Conservation (phyloP, 2,329 filamentous ascomycete genomes). For the Stagonosporopsis rhizophila region DNA sequence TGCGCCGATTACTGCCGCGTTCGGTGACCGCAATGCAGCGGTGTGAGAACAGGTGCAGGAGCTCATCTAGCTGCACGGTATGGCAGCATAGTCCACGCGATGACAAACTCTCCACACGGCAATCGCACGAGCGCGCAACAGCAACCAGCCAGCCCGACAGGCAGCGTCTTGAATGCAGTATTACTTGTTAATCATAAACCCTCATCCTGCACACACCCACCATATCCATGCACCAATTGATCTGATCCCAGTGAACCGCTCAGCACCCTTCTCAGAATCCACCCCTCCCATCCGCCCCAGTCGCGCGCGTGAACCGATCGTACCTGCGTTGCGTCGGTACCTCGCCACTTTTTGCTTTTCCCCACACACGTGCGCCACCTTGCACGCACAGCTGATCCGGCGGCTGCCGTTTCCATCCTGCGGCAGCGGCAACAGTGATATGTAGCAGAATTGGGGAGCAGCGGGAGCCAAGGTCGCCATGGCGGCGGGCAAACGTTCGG, state of each 20-base stretch:
- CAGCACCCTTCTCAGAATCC: not conserved
- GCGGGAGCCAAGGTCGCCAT: not conserved
- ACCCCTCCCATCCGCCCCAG: not conserved
- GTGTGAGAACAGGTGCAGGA: constrained; percentile 14
- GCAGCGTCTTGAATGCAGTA: not conserved
- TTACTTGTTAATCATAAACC: not conserved
- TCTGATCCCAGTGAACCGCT: not conserved
- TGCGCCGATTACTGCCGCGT: constrained; percentile 4
- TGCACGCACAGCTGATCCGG: constrained; percentile 4
- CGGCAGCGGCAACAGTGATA: not conserved
- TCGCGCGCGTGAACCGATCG: constrained; percentile 7
- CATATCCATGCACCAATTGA: not conserved
- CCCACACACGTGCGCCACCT: not conserved
- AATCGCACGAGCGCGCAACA: not conserved
- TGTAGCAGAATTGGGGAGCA: not conserved
- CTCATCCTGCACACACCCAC: not conserved
- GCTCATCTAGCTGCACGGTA: not conserved
- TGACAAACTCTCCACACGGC: not conserved
- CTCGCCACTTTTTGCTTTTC: constrained; percentile 11
- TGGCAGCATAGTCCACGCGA: not conserved
- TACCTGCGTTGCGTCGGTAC: constrained; percentile 12
- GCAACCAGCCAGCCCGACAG: not conserved
- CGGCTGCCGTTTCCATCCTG: constrained; percentile 1
- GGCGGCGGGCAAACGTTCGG: constrained; percentile 13
- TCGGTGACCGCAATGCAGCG: not conserved